phyloP scores from a whole-genome alignment of 768 basidiomycete species.

The Kockovaella imperatae region DNA sequence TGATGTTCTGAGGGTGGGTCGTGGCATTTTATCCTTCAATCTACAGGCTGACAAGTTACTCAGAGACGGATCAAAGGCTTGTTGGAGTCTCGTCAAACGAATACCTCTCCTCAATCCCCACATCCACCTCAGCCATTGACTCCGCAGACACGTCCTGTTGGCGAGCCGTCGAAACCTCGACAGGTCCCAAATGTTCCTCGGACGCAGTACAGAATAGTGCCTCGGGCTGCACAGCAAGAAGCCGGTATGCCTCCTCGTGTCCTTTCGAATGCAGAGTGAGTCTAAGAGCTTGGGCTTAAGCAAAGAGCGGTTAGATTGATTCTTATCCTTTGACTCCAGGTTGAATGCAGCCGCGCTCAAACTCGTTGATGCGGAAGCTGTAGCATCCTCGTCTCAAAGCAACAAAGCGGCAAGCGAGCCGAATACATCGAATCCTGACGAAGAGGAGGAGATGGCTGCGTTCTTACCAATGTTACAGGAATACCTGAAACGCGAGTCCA shows the following conservation, averaged over 20 bases:
- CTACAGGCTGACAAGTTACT: neutral
- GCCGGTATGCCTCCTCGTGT: conserved; percentile 18
- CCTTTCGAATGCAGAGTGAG: conserved; percentile 24
- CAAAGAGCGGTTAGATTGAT: neutral
- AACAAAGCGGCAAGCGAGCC: neutral
- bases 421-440: conserved; percentile 1
- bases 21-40: neutral
- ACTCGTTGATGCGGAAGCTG: conserved; percentile 39
- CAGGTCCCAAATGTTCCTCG: neutral
- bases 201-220: conserved; percentile 15
- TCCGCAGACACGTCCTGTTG: neutral
- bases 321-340: neutral
- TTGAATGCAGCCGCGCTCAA: conserved; percentile 6
- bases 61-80: conserved; percentile 9
- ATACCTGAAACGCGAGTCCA: conserved; percentile 34
- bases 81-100: neutral
- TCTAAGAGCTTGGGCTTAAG: neutral
- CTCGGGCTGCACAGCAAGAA: neutral
- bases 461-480: conserved; percentile 45
- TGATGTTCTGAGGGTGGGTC: conserved; percentile 35
- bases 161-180: neutral
- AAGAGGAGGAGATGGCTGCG: conserved; percentile 40
- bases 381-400: conserved; percentile 3
- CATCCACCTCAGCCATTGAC: neutral
- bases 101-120: neutral